Evolutionary conservation across 768 basidiomycete species (phyloP), one percentile per base, ranked within the genome.

Genomic region (Suillus fuscotomentosus): DNA sequence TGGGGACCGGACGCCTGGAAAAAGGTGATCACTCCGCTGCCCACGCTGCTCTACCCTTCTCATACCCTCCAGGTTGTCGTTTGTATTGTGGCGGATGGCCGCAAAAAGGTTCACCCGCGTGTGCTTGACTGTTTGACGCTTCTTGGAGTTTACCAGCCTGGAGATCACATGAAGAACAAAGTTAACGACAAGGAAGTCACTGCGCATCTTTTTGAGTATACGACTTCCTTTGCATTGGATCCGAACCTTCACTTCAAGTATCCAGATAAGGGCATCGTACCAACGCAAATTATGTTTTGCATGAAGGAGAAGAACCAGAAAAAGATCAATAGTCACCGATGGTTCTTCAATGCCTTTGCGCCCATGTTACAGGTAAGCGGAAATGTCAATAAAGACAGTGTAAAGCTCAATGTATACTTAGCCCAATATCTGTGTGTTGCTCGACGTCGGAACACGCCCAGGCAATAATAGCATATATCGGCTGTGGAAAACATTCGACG

Each of bases 1-100:
- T 99, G 97, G 97, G 97, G 97, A 3, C 86, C 88, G 4, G 95
- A 97, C 53, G 91, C 94, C 5, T 99, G 97, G 97, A 94, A 98
- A 76, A 98, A 97, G 85, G 91, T 87, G 57, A 24, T 67, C 20
- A 42, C 22, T 53, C 41, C n/a, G 10, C 48, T 43, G 15, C 34
- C 22, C 11, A 45, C 11, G 31, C 7, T 55, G 34, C 38, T 56
- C 9, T 17, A 42, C n/a, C 66, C 20, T 60, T 27, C 20, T 47
- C 27, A 17, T 61, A 8, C 5, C 22, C 8, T 42, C 15, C 38
- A 92, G 90, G 93, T 97, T 31, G 94, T 97, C 2, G 92, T 97
- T 2, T 95, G 92, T 71, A 92, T 96, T 64, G 91, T 97, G 24
- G 91, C 93, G 3, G 94, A 96, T 71, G 95, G 94, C 9, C 87